A percentile compares a stretch with the other conserved stretches of the same genome.
Conservation (phyloP, 2,329 filamentous ascomycete species). For the Fusarium newnesense region DNA sequence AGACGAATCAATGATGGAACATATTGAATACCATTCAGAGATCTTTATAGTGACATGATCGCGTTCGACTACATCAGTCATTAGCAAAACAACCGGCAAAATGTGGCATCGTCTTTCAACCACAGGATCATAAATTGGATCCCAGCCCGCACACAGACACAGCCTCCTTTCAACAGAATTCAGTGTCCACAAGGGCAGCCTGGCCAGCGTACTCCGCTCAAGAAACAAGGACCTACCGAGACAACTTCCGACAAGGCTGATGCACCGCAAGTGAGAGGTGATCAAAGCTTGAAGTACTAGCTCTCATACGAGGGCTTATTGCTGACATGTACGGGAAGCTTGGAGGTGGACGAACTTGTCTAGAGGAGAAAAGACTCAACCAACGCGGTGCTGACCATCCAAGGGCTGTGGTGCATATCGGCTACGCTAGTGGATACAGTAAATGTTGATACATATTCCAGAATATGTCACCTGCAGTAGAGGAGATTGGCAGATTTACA, state of each 20-base stretch:
- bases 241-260: constrained; percentile 15
- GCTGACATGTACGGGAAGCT: constrained; percentile 9
- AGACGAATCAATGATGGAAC: not conserved
- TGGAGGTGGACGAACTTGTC: constrained; percentile 14
- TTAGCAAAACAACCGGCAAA: not conserved
- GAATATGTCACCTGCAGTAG: not conserved
- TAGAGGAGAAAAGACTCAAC: not conserved
- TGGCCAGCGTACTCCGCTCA: not conserved
- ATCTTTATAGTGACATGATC: not conserved
- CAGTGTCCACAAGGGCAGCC: not conserved
- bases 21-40: not conserved
- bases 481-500: not conserved
- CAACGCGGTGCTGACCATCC: constrained; percentile 19
- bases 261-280: constrained; percentile 14
- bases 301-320: constrained; percentile 5
- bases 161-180: constrained; percentile 15
- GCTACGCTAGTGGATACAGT: not conserved
- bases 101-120: not conserved
- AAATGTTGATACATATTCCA: not conserved
- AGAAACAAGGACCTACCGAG: constrained; percentile 2
- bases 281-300: not conserved
- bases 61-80: not conserved
- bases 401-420: not conserved
- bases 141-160: constrained; percentile 18
- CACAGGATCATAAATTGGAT: constrained; percentile 12